Base-by-base conservation (phyloP, 306 rosid species). In the Begonia peltatifolia region DNA sequence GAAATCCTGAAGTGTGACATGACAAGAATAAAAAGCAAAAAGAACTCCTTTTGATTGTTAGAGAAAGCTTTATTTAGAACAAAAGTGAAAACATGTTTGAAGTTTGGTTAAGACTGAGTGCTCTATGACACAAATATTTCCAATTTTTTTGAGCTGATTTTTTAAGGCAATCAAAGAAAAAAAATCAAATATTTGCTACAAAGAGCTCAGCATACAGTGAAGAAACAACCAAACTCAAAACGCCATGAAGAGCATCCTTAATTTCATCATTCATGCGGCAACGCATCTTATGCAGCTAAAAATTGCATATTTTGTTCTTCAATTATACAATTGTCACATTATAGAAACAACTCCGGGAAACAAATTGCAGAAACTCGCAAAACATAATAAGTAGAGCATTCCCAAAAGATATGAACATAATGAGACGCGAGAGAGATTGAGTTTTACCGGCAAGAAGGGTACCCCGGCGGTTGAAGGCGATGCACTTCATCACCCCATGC, bases 381-480 rank as follows among this genome's bases (percentile, higher is more conserved):
- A 13, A 53, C 3, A 12, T 11, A 2, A 53, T 7, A 14, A 17
- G 8, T 11, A 51, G 14, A 18, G 20, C 12, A 20, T 9, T 6
- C 53, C 53, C 53, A 17, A 2, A 17, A 50, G 13, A 9, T 5
- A 12, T 14, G 5, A 16, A 41, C 56, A 8, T 12, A 13, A 48
- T 12, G 59, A 56, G 47, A 55, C 25, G 59, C 46, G 16, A 18
- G 50, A 44, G 48, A 18, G 48, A 10, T 9, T 30, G 71, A 11
- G 11, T 47, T 23, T 57, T 78, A 90, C 99, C 95, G 41, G 99
- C 95, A 14, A 90, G 88, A 65, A 90, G 99, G 54, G 95, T 86
- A 53, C 99, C 99, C 0, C 92, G 95, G 42, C 95, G 92, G 57
- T 90, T 90, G 61, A 92, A 86, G 50, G 99, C 86, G 52, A 86